phyloP scores from a whole-genome alignment of 495 filamentous ascomycete genomes.

The Venustampulla echinocandica region DNA sequence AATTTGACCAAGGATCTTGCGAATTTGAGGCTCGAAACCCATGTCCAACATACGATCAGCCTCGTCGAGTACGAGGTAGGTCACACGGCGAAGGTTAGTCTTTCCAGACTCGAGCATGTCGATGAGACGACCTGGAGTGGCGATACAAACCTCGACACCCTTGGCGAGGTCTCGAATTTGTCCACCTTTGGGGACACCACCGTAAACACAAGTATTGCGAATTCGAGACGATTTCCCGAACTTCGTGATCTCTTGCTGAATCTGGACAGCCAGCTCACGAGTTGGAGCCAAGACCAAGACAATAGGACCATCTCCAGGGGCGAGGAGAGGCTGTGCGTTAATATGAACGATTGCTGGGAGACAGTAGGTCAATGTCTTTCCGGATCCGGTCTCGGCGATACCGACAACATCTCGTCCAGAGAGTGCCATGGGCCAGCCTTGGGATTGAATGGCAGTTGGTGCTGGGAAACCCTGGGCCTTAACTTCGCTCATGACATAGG shows the following conservation, averaged over 20 bases:
- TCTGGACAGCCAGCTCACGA: constrained; percentile 95
- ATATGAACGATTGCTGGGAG: constrained; percentile 98
- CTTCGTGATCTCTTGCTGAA: constrained; percentile 90
- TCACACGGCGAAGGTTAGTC: constrained; percentile 96
- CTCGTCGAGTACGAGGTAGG: constrained; percentile 84
- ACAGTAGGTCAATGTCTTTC: constrained; percentile 98
- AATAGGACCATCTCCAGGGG: constrained; percentile 95
- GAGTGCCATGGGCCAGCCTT: constrained; percentile 98
- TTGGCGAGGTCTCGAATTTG: constrained; percentile 90
- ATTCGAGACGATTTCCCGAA: constrained; percentile 98
- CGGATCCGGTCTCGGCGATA: constrained; percentile 98
- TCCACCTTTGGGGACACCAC: constrained; percentile 92
- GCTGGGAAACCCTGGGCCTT: constrained; percentile 91
- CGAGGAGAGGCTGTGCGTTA: constrained; percentile 94
- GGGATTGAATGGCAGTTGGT: constrained; percentile 93
- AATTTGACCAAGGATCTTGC: constrained; percentile 96
- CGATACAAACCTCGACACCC: constrained; percentile 87
- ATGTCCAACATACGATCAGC: constrained; percentile 88
- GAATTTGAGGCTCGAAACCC: constrained; percentile 84
- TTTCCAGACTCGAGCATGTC: constrained; percentile 97
- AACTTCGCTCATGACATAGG: constrained; percentile 95
- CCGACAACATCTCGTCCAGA: constrained; percentile 97
- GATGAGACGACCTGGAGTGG: constrained; percentile 93
- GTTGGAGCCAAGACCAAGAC: constrained; percentile 93
- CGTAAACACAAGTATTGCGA: constrained; percentile 98